Evolutionary conservation across 78 protist genomes (phyloP).

Genomic region (Chrysochromulina parva): DNA sequence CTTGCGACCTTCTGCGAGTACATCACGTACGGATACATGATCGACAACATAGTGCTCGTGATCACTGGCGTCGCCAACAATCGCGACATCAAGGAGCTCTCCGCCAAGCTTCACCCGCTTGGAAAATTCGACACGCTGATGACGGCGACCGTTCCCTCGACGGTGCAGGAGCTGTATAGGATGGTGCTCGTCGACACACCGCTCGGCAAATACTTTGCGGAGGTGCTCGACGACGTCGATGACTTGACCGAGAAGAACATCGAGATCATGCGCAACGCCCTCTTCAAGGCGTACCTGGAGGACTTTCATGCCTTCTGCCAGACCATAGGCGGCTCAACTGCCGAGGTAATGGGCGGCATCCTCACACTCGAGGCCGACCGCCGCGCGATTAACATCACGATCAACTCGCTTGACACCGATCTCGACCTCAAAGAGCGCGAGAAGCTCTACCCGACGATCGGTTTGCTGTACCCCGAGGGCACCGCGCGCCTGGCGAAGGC

Average conservation of each 20-base stretch:
- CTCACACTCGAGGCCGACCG: constrained; percentile 96
- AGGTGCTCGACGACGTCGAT: constrained; percentile 52
- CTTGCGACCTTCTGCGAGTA: constrained; percentile 92
- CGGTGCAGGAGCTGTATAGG: constrained; percentile 86
- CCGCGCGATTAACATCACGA: constrained; percentile 90
- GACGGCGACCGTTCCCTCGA: constrained; percentile 71
- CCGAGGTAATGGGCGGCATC: constrained; percentile 77
- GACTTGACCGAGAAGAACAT: constrained; percentile 92
- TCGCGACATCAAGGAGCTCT: constrained; percentile 78
- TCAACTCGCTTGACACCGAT: constrained; percentile 86
- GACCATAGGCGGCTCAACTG: constrained; percentile 85
- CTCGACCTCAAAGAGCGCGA: constrained; percentile 62
- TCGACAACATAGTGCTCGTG: constrained; percentile 95
- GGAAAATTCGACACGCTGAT: constrained; percentile 82
- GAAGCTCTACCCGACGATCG: constrained; percentile 81
- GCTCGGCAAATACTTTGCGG: constrained; percentile 56
- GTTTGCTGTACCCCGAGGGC: constrained; percentile 87
- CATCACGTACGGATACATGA: constrained; percentile 96
- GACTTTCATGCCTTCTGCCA: constrained; percentile 87
- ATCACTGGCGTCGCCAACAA: constrained; percentile 92
- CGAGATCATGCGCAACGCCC: constrained; percentile 91
- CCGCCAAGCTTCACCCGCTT: constrained; percentile 95
- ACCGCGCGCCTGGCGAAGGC: constrained; percentile 68
- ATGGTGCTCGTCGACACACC: constrained; percentile 95
- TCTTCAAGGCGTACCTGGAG: constrained; percentile 96